Evolutionary conservation across 148 eudicot species (phyloP), one percentile per base, ranked within the genome.

Genomic region (Drosera capensis): DNA sequence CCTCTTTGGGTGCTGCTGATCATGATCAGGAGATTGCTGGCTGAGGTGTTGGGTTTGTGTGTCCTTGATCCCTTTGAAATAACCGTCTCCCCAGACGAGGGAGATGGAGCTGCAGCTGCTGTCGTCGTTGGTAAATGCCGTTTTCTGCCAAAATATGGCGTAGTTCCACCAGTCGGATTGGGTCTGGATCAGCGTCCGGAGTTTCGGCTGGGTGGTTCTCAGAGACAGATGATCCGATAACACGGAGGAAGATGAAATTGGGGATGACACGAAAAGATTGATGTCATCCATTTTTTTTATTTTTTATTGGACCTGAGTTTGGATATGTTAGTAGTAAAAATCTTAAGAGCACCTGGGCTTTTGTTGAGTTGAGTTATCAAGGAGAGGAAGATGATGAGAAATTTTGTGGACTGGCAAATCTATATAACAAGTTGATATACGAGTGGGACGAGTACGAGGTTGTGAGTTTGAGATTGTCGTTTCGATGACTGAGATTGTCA

Each of bases 61-160:
- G 57, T 49, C 43, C 31, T 46, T 59, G 25, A 62, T 44, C n/a
- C 77, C 85, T 14, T 85, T 73, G 16, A 82, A 78, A 45, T 77
- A 64, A 42, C 96, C 96, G 39, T 74, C 92, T 3, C 54, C 79
- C 94, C 92, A 88, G 13, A 50, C 18, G 6, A 88, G 43, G 45
- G 62, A 45, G 40, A 62, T 24, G 3, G 61, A 40, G 30, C 23
- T 50, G 23, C 46, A 18, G 3, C n/a, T 34, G 23, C 57, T 43
- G 55, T 51, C 55, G 26, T 25, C 30, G 8, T 58, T 47, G 14
- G 76, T n/a, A n/a, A n/a, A n/a, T n/a, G n/a, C n/a, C n/a, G n/a
- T n/a, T n/a, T n/a, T 17, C 34, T 64, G 86, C 96, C 96, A 88
- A 54, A 77, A 73, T 24, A 88, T 88, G 70, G 81, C 78, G 25